Conservation (phyloP, 2,329 filamentous ascomycete genomes). For the Cordyceps pruinosa region DNA sequence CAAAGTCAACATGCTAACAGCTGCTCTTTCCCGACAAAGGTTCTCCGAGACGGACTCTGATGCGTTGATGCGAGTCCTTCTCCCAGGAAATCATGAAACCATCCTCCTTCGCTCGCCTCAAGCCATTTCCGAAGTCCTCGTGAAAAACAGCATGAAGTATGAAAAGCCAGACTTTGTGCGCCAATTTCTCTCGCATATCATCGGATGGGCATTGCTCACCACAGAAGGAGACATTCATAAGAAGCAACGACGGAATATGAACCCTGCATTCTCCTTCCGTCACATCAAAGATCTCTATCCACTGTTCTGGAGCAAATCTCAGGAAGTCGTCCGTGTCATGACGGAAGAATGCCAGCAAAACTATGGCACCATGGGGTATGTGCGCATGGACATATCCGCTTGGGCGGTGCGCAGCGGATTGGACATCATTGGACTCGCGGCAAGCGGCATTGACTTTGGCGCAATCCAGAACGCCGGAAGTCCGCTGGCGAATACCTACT, state of each 20-base stretch:
- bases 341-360: background rate
- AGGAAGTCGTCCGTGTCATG: slow-evolving; percentile 17
- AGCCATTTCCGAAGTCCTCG: slow-evolving; percentile 56
- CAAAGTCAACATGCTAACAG: background rate
- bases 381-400: slow-evolving; percentile 16
- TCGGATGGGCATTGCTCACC: slow-evolving; percentile 51
- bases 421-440: slow-evolving; percentile 28
- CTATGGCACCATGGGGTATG: background rate
- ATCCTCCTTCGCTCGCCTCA: slow-evolving; percentile 51
- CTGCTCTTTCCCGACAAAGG: slow-evolving; percentile 31
- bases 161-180: slow-evolving; percentile 46
- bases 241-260: slow-evolving; percentile 24
- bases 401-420: slow-evolving; percentile 22
- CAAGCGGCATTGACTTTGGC: slow-evolving; percentile 27
- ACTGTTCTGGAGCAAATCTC: slow-evolving; percentile 25
- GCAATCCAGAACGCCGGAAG: slow-evolving; percentile 26
- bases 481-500: slow-evolving; percentile 27
- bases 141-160: slow-evolving; percentile 59
- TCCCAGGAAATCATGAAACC: slow-evolving; percentile 50
- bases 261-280: slow-evolving; percentile 24
- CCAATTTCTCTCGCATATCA: slow-evolving; percentile 73
- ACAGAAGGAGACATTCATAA: slow-evolving; percentile 27
- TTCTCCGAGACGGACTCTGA: slow-evolving; percentile 53
- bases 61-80: slow-evolving; percentile 56
- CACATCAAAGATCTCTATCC: slow-evolving; percentile 28